phyloP scores from a whole-genome alignment of 331 rosid species.

The Rosa hybrid region DNA sequence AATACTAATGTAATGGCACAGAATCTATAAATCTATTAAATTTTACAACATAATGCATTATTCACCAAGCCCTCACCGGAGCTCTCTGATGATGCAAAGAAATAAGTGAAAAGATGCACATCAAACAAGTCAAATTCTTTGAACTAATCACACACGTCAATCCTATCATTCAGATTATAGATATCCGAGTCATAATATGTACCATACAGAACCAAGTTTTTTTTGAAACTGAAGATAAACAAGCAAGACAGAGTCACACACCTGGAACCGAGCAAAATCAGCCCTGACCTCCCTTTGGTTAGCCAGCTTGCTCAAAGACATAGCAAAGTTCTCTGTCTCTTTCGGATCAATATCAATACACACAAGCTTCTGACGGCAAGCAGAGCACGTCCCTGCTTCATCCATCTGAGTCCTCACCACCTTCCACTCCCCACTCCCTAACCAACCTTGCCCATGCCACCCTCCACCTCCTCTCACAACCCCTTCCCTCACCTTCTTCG shows the following conservation, averaged over 20 bases:
- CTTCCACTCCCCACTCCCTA: conserved; percentile 84
- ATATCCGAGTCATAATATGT: not conserved
- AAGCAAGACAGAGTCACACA: conserved; percentile 34
- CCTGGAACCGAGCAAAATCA: conserved; percentile 68
- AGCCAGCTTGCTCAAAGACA: conserved; percentile 72
- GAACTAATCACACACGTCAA: not conserved
- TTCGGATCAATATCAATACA: conserved; percentile 87
- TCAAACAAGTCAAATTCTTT: conserved; percentile 13
- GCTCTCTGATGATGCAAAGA: not conserved
- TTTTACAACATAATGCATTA: not conserved
- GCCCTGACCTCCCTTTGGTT: conserved; percentile 52
- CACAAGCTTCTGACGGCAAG: conserved; percentile 67
- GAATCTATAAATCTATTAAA: not conserved
- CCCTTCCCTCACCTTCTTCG: conserved; percentile 50
- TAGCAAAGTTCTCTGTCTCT: conserved; percentile 76
- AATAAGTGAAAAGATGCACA: not conserved
- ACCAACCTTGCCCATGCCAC: conserved; percentile 99
- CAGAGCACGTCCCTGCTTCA: conserved; percentile 59
- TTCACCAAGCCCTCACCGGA: not conserved
- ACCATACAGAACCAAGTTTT: conserved; percentile 8
- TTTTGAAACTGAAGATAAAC: not conserved
- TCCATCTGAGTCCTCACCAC: conserved; percentile 63
- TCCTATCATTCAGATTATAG: not conserved
- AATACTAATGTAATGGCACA: not conserved
- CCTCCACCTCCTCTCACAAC: conserved; percentile 82